Percentiles rank a stretch among this genome's conserved stretches.
phyloP scores from a whole-genome alignment of 345 rosid genomes.

The Ailanthus altissimus region DNA sequence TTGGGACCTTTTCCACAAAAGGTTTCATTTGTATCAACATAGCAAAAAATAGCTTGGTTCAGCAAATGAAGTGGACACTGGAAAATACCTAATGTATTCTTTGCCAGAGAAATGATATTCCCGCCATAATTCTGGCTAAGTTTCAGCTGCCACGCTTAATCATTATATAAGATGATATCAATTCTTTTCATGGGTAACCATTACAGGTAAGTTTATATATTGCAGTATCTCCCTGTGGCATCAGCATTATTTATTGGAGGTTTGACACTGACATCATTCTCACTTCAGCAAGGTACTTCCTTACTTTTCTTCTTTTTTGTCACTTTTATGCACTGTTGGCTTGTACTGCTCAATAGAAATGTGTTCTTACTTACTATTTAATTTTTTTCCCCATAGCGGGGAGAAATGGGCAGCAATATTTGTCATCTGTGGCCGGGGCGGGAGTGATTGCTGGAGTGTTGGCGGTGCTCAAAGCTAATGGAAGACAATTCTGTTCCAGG shows the following conservation, averaged over 20 bases:
- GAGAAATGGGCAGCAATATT: constrained; percentile 68
- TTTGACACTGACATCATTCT: constrained; percentile 73
- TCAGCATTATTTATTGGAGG: constrained; percentile 90
- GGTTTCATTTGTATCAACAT: not conserved
- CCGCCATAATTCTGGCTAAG: too few relatives aligned
- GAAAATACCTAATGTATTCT: not conserved
- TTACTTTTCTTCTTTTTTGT: not conserved
- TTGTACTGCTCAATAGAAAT: not conserved
- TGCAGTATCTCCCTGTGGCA: constrained; percentile 94
- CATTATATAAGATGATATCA: too few relatives aligned
- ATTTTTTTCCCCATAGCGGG: constrained; percentile 47
- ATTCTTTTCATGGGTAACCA: too few relatives aligned
- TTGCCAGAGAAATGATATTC: not conserved
- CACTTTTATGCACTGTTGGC: not conserved
- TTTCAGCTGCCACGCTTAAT: too few relatives aligned
- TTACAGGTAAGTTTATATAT: constrained; percentile 6
- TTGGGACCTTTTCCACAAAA: not conserved
- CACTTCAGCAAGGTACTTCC: constrained; percentile 83
- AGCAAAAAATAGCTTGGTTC: not conserved
- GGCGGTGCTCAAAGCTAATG: constrained; percentile 81
- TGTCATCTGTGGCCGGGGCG: constrained; percentile 71
- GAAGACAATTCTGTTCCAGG: constrained; percentile 86
- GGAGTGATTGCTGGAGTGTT: constrained; percentile 88
- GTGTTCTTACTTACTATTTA: not conserved
- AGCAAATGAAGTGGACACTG: not conserved